Base-by-base conservation (phyloP, 2,329 filamentous ascomycete species). In the Thelonectria blattea region DNA sequence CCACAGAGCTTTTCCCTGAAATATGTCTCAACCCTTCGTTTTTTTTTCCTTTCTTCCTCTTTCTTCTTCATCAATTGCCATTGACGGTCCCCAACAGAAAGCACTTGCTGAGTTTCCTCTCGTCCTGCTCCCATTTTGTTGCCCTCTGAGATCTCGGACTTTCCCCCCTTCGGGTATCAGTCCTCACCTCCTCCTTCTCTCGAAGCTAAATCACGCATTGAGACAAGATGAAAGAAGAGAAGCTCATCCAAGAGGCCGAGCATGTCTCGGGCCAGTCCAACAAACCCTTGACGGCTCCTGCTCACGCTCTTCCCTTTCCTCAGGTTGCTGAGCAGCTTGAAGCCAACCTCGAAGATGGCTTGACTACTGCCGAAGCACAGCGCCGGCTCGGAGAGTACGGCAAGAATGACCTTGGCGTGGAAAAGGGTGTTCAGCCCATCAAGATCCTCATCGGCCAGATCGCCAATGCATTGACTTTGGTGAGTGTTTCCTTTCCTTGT, bases 381-480 rank as follows among this genome's bases (percentile, higher is more conserved):
- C 14, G 4, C 4, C 22, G 34, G 3, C 34, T 43, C n/a, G 8
- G 30, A 18, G 32, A 42, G 3, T 43, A 30, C 15, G 37, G 15
- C 15, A 15, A 17, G 20, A 89, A 89, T 68, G 81, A 87, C 57
- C 77, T 89, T 3, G 83, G 68, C 7, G 65, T 74, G 18, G 70
- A 68, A 17, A 68, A 71, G 52, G 71, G 82, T 4, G 83, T 89
- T 30, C 81, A 76, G 75, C 71, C 81, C 78, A 57, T 80, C 48
- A 87, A 86, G 71, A 86, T 88, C 45, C 73, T 88, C n/a, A 64
- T 86, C 17, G 80, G 82, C 27, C 85, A 88, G 69, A 73, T 86
- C 37, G 81, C 80, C 58, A 88, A 88, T 71, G 84, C 85, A 11
- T 86, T 87, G 85, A 85, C 83, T 47, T 65, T 87, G 66, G 83